phyloP scores from a whole-genome alignment of 257 asterid genomes.

The Cordia subcordata region DNA sequence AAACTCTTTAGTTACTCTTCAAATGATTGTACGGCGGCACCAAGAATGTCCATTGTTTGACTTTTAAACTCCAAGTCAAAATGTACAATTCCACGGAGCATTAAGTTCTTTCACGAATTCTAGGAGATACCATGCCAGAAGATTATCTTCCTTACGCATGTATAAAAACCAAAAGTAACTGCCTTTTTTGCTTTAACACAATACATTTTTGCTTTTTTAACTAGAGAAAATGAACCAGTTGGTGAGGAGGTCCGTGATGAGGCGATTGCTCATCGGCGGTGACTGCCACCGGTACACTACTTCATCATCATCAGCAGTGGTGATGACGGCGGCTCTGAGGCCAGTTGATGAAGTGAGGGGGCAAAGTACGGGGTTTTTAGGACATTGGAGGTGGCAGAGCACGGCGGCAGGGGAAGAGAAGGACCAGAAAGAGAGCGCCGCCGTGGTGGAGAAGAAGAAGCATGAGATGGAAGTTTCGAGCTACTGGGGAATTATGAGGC shows the following conservation, averaged over 20 bases:
- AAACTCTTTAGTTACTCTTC: background rate
- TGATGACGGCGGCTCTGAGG: constrained; percentile 13
- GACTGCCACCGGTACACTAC: constrained; percentile 22
- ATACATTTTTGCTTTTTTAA: background rate
- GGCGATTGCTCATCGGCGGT: constrained; percentile 44
- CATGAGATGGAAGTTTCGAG: constrained; percentile 41
- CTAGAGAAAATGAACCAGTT: constrained; percentile 45
- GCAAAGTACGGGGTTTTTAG: constrained; percentile 28
- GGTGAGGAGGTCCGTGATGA: constrained; percentile 33
- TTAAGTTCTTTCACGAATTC: background rate
- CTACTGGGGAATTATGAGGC: constrained; percentile 81
- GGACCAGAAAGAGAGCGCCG: constrained; percentile 24
- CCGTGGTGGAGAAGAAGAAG: constrained; percentile 23
- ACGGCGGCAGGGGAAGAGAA: constrained; percentile 31
- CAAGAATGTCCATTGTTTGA: too few relatives aligned
- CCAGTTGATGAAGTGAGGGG: constrained; percentile 26
- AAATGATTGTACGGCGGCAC: background rate
- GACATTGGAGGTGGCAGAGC: constrained; percentile 44
- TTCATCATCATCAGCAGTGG: constrained; percentile 12
- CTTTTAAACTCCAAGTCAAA: background rate
- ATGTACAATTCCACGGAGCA: background rate
- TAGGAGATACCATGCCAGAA: too few relatives aligned
- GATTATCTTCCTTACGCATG: too few relatives aligned
- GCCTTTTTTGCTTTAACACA: background rate
- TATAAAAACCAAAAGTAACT: background rate